Evolutionary conservation across 164 flowering plant species (phyloP).

Genomic region (Aristolochia fimbriata): DNA sequence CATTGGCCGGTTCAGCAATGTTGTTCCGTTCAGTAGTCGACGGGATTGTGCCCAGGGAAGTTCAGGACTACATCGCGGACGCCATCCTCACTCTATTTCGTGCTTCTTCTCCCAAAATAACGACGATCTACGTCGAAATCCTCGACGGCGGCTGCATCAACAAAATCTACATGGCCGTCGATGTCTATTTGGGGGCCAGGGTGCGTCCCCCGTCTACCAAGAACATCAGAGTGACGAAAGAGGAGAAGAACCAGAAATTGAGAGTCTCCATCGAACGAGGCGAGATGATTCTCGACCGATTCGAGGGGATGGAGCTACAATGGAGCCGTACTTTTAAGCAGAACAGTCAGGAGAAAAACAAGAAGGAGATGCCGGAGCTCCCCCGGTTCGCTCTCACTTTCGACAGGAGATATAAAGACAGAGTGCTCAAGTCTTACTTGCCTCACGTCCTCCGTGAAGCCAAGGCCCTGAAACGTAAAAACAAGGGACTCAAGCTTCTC

Average conservation of each 20-base stretch:
- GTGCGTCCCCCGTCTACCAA: not conserved
- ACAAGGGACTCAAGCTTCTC: slow-evolving; percentile 24
- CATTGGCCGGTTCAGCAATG: not conserved
- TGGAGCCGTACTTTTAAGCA: slow-evolving; percentile 2
- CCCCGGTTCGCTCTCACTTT: slow-evolving; percentile 27
- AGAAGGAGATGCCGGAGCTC: slow-evolving; percentile 7
- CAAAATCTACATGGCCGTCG: not conserved
- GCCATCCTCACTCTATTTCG: not conserved
- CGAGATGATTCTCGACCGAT: slow-evolving; percentile 2
- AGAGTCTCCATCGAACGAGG: too few species aligned
- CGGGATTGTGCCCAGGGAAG: not conserved
- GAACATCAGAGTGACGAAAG: not conserved
- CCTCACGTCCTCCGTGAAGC: slow-evolving; percentile 22
- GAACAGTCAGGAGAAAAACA: not conserved
- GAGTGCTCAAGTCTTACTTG: slow-evolving; percentile 23
- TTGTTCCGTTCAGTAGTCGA: not conserved
- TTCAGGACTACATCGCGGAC: not conserved
- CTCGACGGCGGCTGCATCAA: not conserved
- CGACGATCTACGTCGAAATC: not conserved
- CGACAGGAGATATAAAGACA: slow-evolving; percentile 24
- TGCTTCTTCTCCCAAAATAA: not conserved
- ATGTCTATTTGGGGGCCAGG: not conserved
- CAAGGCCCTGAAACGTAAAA: slow-evolving; percentile 13
- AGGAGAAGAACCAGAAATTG: too few species aligned
- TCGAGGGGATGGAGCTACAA: slow-evolving; percentile 8